Evolutionary conservation across 169 alveolate species (phyloP).

Genomic region (Amoebophrya sp.): DNA sequence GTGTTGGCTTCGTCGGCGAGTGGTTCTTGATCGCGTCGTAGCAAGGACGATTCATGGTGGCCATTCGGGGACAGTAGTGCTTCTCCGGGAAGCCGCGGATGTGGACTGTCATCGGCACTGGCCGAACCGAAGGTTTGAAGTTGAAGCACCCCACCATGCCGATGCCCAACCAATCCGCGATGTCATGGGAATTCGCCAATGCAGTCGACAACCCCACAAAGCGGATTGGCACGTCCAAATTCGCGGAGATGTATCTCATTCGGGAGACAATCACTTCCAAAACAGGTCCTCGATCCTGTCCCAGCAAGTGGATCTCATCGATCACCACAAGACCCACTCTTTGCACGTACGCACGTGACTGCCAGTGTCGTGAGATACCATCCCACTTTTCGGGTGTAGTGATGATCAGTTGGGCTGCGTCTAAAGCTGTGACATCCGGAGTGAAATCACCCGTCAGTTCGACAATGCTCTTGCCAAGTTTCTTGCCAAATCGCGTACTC

Average conservation of each 20-base stretch:
- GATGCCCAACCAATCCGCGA: conserved; percentile 96
- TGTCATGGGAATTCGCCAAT: conserved; percentile 94
- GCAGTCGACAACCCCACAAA: conserved; percentile 95
- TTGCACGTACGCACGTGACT: conserved; percentile 82
- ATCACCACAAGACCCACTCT: conserved; percentile 87
- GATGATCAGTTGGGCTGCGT: conserved; percentile 79
- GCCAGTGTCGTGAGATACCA: conserved; percentile 97
- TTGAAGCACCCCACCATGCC: conserved; percentile 87
- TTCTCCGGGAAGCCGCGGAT: conserved; percentile 85
- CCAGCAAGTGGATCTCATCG: conserved; percentile 98
- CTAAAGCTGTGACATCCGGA: conserved; percentile 74
- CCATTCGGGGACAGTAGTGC: conserved; percentile 93
- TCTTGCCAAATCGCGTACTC: conserved; percentile 62
- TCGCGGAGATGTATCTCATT: conserved; percentile 84
- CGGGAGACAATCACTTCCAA: conserved; percentile 94
- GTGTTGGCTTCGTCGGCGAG: conserved; percentile 84
- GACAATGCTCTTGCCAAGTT: conserved; percentile 76
- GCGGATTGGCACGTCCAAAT: conserved; percentile 75
- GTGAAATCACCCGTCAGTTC: conserved; percentile 95
- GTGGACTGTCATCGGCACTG: conserved; percentile 95
- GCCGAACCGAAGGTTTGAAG: conserved; percentile 95
- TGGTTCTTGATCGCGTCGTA: conserved; percentile 81
- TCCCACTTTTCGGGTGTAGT: conserved; percentile 99
- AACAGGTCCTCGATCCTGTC: conserved; percentile 86
- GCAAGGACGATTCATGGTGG: conserved; percentile 91